Evolutionary conservation across 495 filamentous ascomycete genomes (phyloP).

Genomic region (Penicillium robsamsonii): DNA sequence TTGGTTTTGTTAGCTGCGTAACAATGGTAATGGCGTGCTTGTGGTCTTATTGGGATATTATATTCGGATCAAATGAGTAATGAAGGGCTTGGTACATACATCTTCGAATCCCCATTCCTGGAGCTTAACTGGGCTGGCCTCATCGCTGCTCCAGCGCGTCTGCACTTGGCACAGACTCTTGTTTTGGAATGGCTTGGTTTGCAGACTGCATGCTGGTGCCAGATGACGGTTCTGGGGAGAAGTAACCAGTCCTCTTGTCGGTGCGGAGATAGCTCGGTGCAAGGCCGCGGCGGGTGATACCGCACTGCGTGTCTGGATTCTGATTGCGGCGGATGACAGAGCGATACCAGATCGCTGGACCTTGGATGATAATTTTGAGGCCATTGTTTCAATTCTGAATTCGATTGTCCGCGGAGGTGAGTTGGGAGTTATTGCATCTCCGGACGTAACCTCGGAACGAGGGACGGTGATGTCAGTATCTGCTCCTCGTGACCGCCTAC

Average conservation of each 20-base stretch:
- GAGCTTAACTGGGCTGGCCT: constrained; percentile 11
- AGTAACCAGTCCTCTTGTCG: constrained; percentile 16
- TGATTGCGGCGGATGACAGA: constrained; percentile 18
- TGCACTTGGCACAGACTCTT: not conserved
- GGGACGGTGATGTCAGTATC: constrained; percentile 34
- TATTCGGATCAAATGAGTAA: not conserved
- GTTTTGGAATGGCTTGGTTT: not conserved
- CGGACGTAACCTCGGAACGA: constrained; percentile 5
- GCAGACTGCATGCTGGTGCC: not conserved
- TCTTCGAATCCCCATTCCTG: constrained; percentile 46
- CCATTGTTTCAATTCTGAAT: constrained; percentile 23
- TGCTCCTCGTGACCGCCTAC: constrained; percentile 26
- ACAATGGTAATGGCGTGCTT: not conserved
- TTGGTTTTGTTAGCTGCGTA: not conserved
- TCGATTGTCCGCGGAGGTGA: not conserved
- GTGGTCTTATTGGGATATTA: too few species aligned
- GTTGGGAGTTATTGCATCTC: not conserved
- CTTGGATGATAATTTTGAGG: constrained; percentile 21
- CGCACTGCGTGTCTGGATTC: constrained; percentile 14
- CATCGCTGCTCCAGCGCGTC: constrained; percentile 27
- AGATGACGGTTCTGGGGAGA: constrained; percentile 5
- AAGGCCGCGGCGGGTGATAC: constrained; percentile 13
- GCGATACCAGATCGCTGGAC: constrained; percentile 20
- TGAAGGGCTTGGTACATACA: constrained; percentile 23
- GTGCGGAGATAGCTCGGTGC: constrained; percentile 18